Base-by-base conservation (phyloP, 2,329 filamentous ascomycete species). In the Gliomastix tumulicola region DNA sequence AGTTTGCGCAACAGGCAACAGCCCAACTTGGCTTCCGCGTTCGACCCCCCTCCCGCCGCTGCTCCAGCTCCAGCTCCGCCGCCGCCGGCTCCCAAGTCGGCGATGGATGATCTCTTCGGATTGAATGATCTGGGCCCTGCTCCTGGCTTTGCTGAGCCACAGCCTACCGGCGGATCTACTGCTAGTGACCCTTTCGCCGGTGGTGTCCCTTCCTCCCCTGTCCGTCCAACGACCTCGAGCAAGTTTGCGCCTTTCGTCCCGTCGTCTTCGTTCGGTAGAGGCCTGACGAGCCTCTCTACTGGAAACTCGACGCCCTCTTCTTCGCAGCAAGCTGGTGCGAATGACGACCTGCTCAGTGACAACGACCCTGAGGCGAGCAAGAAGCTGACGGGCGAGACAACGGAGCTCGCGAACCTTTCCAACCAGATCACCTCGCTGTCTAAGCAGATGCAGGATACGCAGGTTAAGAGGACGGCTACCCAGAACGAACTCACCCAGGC, bases 361-460 rank as follows among this genome's bases (percentile, higher is more conserved):
- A 83, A 82, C 45, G 90, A 97, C 46, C 84, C 84, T 2, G 88
- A 94, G 51, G 79, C 89, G 38, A 90, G 82, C 62, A 92, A 84
- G 59, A 94, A 85, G 56, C 68, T 97, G 19, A 92, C 84, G 1
- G 83, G 81, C 45, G 92, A 98, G 54, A 92, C 89, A 3, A 83
- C 85, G 1, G 92, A 98, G 57, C 72, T 98, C 40, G 92, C 89
- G 35, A 97, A 98, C 55, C 71, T 98, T 48, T 96, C 90, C 1
- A 97, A 94, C 57, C 92, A 97, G 59, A 88, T 98, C 45, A 82
- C 88, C 21, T 90, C 85, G 3, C 65, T 98, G 38, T 84, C 89
- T 0, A 94, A 83, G 53, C 88, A 98, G 63, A 95, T 94, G 79
- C 88, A 95, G 55, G 88, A 90, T 48, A 84, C 95, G 3, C 88